These are phyloP conservation scores for Wickerhamiella alocasiicola DNA, from an alignment of 805 yeast species.

Conservation along the genomic window DNA sequence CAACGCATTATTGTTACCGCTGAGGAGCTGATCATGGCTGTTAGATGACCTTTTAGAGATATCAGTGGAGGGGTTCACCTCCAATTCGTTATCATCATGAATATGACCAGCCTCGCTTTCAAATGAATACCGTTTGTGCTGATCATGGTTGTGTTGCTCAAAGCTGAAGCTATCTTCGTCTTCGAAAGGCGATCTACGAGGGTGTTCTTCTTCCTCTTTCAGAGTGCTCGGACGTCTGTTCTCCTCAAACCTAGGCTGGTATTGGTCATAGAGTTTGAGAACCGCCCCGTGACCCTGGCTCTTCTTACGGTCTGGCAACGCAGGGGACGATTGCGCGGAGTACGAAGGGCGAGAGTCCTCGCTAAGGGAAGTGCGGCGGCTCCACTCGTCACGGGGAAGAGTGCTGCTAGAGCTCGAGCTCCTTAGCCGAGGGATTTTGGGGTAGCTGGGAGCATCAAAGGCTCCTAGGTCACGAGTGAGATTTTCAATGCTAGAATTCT, in stretches of 20 bases:
- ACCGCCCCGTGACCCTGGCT: constrained; percentile 12
- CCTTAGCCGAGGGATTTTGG: not conserved
- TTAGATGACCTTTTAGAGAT: no score
- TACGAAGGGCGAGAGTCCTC: not conserved
- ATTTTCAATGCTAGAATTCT: constrained; percentile 1
- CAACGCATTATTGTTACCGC: no score
- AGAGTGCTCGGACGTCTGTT: not conserved
- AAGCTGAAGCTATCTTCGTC: constrained; percentile 3
- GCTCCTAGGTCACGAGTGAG: constrained; percentile 7
- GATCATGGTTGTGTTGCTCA: constrained; percentile 6
- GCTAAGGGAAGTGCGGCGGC: constrained; percentile 2
- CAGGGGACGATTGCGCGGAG: constrained; percentile 4
- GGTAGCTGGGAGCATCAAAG: constrained; percentile 8
- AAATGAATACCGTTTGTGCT: not conserved
- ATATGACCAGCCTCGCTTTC: not conserved
- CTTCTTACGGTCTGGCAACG: constrained; percentile 9
- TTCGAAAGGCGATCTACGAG: not conserved
- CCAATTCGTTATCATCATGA: not conserved
- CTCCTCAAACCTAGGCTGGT: constrained; percentile 8
- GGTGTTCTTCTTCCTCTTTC: constrained; percentile 3
- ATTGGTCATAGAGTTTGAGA: constrained; percentile 10
- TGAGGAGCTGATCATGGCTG: no score
- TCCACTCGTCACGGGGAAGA: not conserved
- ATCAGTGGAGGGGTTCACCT: not conserved
- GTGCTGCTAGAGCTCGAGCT: not conserved